Evolutionary conservation across 2,329 filamentous ascomycete species (phyloP).

Genomic region (Setomelanomma holmii): DNA sequence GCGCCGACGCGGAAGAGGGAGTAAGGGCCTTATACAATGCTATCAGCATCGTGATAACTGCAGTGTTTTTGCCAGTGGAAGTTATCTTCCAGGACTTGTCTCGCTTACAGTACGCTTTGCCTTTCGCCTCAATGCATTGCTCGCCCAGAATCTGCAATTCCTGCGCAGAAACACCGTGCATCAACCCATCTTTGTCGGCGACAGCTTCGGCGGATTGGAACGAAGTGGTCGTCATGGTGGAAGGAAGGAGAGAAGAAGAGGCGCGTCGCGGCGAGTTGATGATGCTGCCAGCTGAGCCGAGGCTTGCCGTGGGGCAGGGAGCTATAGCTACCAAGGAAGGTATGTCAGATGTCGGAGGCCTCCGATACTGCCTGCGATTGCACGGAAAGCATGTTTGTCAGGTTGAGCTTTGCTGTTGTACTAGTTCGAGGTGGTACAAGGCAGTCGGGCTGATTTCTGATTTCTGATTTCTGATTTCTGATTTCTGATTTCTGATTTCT

Average conservation of each 20-base stretch:
- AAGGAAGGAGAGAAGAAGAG: slow-evolving; percentile 24
- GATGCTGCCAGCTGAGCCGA: slow-evolving; percentile 11
- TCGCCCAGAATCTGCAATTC: slow-evolving; percentile 71
- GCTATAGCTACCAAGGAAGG: slow-evolving; percentile 23
- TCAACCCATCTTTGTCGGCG: slow-evolving; percentile 51
- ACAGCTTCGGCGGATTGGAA: slow-evolving; percentile 39
- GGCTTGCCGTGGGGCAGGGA: slow-evolving; percentile 18
- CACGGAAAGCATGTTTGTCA: too few relatives aligned
- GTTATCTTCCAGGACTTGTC: background rate
- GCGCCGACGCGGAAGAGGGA: slow-evolving; percentile 91
- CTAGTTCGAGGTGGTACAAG: too few relatives aligned
- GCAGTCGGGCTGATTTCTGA: too few relatives aligned
- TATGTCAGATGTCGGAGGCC: slow-evolving; percentile 13
- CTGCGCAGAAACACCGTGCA: slow-evolving; percentile 62
- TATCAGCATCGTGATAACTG: background rate
- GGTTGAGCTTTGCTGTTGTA: too few relatives aligned
- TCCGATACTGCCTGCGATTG: slow-evolving; percentile 9
- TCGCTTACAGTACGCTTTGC: slow-evolving; percentile 76
- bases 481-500: too few relatives aligned
- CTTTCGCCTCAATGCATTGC: slow-evolving; percentile 74
- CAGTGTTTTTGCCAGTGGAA: too few relatives aligned
- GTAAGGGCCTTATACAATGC: slow-evolving; percentile 70
- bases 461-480: too few relatives aligned
- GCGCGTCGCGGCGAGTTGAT: slow-evolving; percentile 24
- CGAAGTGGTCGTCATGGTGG: slow-evolving; percentile 42